Evolutionary conservation across 2,329 filamentous ascomycete species (phyloP).

Genomic region (Alternaria dauci): DNA sequence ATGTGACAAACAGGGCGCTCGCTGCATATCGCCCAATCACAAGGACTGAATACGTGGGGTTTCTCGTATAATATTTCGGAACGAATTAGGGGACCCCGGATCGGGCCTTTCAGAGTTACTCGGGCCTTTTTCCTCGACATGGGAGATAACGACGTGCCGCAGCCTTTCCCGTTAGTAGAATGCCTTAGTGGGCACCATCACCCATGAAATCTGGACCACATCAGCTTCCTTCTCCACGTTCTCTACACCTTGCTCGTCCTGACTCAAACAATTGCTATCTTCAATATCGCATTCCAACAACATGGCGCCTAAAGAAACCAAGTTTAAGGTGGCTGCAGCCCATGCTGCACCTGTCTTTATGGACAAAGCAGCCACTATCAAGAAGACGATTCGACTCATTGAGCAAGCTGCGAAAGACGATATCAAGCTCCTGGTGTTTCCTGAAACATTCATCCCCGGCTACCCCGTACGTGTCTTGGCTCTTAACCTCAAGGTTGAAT

Average conservation of each 20-base stretch:
- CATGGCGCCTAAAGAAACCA: conserved; percentile 35
- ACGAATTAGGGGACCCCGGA: neutral
- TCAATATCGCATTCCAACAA: neutral
- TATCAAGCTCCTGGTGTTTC: conserved; percentile 48
- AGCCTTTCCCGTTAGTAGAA: neutral
- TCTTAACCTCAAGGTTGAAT: neutral
- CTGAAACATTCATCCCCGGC: conserved; percentile 50
- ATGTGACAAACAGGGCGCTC: neutral
- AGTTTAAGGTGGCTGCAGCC: conserved; percentile 49
- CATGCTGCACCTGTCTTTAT: conserved; percentile 51
- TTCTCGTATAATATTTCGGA: neutral
- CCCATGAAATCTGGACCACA: neutral
- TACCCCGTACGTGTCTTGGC: conserved; percentile 41
- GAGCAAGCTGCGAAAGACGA: conserved; percentile 43
- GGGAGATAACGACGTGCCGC: conserved; percentile 7
- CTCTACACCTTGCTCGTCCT: neutral
- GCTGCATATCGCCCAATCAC: neutral
- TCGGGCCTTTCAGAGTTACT: neutral
- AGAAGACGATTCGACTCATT: conserved; percentile 45
- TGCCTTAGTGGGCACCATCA: neutral
- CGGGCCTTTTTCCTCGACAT: neutral
- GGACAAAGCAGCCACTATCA: conserved; percentile 48
- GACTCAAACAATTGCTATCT: neutral
- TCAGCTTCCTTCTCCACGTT: neutral
- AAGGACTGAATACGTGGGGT: neutral